Conservation (phyloP, 192 early-diverging fungal genomes). For the Endogone sp. region DNA sequence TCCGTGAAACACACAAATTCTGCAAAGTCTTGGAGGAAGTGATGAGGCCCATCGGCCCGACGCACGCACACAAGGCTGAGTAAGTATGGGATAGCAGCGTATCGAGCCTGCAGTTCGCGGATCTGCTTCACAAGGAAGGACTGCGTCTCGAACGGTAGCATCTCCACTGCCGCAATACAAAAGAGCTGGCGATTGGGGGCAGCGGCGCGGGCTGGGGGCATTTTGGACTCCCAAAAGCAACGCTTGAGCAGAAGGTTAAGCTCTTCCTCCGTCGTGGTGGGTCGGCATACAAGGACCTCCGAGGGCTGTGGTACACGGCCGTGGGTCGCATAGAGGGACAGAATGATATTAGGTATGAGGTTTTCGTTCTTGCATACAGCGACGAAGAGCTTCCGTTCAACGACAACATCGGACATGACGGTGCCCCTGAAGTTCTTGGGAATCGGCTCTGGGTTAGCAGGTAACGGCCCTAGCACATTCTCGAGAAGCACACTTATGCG, state of each 20-base stretch:
- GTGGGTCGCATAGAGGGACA: slow-evolving; percentile 16
- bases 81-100: not conserved
- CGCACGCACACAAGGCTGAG: not conserved
- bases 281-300: slow-evolving; percentile 16
- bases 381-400: slow-evolving; percentile 15
- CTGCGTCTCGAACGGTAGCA: slow-evolving; percentile 17
- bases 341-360: slow-evolving; percentile 13
- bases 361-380: slow-evolving; percentile 16
- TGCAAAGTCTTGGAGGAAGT: not conserved
- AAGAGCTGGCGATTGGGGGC: slow-evolving; percentile 1
- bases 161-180: slow-evolving; percentile 17
- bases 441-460: not conserved
- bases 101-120: not conserved
- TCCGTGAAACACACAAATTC: not conserved
- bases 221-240: slow-evolving; percentile 10
- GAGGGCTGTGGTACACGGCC: slow-evolving; percentile 11
- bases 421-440: not conserved
- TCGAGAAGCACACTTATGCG: not conserved
- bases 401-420: slow-evolving; percentile 11
- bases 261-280: slow-evolving; percentile 19
- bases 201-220: not conserved
- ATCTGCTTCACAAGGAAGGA: slow-evolving; percentile 15
- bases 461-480: not conserved
- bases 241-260: slow-evolving; percentile 12
- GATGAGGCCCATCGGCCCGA: not conserved